Base-by-base conservation (phyloP, 208 protist species). In the Trypanosoma avium region DNA sequence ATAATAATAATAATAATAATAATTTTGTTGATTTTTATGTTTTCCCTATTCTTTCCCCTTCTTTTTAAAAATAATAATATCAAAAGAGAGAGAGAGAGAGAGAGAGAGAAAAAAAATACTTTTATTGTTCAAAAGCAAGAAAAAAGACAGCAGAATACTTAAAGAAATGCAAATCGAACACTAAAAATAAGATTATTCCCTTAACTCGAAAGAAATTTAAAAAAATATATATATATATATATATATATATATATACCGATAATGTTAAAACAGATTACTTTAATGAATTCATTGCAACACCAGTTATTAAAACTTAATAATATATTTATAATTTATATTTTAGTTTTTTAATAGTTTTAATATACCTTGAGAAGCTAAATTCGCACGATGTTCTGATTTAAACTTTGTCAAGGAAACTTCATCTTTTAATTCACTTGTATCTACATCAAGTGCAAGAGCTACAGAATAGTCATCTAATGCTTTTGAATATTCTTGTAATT, bases 401-500 rank as follows among this genome's bases (percentile, higher is more conserved):
- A 60, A 50, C 30, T 49, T 29, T 12, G 45, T n/a, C n/a, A 58
- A 50, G 33, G 2, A 21, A 12, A 19, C 17, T 26, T 30, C 24
- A 12, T 53, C 47, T 24, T 21, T 48, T 33, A 65, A 21, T 4
- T 30, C 47, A 45, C 59, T 48, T 6, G 26, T 45, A n/a, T 62
- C 54, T 43, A 81, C 45, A 46, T 90, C 84, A 12, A 89, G 40
- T 3, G 82, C 71, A 13, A 91, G 56, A 13, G 84, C 84, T 29
- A 55, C 67, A 8, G 76, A 63, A 62, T 90, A 93, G 50, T 93
- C 86, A 12, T 57, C 35, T 57, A 92, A 67, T 5, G 86, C 86
- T 12, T 42, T 27, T 15, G 84, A 76, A 57, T 89, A 85, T 32
- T 88, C 66, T 9, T 79, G 73, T 1, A 87, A 7, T n/a, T 22